Conservation (phyloP, 176 grass and related monocot species). For the Coix lacrymajobi region DNA sequence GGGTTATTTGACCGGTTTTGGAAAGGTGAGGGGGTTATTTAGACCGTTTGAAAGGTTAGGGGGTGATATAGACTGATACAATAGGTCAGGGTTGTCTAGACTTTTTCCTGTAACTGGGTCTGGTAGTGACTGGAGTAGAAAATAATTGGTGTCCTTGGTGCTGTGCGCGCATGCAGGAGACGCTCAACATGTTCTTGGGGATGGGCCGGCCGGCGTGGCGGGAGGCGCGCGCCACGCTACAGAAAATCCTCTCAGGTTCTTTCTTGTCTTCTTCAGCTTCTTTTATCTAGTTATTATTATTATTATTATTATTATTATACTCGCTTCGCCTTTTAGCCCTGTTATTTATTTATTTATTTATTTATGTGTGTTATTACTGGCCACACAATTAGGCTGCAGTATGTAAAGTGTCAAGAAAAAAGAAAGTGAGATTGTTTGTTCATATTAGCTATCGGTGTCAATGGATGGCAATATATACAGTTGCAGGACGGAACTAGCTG, state of each 20-base stretch:
- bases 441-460: background rate
- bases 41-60: too few relatives aligned
- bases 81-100: too few relatives aligned
- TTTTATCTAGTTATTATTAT: background rate
- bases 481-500: background rate
- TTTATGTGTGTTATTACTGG: too few relatives aligned
- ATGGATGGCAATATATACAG: background rate
- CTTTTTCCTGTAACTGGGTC: background rate
- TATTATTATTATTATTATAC: too few relatives aligned
- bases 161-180: slow-evolving; percentile 63
- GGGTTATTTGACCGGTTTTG: too few relatives aligned
- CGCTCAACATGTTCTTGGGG: slow-evolving; percentile 86
- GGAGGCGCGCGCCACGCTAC: slow-evolving; percentile 83
- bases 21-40: too few relatives aligned
- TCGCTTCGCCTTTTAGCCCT: too few relatives aligned
- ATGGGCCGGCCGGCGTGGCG: slow-evolving; percentile 88
- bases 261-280: background rate
- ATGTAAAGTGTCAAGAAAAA: background rate
- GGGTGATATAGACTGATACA: too few relatives aligned
- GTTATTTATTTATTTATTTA: too few relatives aligned
- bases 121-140: background rate
- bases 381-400: background rate
- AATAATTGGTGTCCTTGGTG: background rate
- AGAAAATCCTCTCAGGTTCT: slow-evolving; percentile 79
- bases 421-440: background rate